Percentiles rank a stretch among this genome's conserved stretches.
Conservation (phyloP, 1,284 basidiomycete genomes). For the Tetrapyrgos nigripes region DNA sequence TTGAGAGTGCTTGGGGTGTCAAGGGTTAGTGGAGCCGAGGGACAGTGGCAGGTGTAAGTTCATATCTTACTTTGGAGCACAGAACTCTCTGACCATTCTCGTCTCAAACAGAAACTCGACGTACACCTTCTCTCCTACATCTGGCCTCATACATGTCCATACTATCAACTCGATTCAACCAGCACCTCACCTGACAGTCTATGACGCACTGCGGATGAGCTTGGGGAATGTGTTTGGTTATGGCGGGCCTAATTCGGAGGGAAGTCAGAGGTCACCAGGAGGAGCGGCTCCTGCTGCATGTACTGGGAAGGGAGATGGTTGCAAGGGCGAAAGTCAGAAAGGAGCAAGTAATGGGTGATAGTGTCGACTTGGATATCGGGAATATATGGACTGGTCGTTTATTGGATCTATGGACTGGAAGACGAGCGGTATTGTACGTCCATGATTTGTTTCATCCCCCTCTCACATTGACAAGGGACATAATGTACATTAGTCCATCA, state of each 20-base stretch:
- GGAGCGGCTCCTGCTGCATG: neutral
- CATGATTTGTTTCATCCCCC: too few species aligned
- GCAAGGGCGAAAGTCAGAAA: too few species aligned
- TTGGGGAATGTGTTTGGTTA: neutral
- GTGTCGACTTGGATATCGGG: too few species aligned
- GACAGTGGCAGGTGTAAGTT: conserved; percentile 30
- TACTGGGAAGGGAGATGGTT: neutral
- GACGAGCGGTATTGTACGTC: too few species aligned
- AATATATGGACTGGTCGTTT: too few species aligned
- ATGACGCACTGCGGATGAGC: conserved; percentile 54
- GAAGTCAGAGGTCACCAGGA: neutral
- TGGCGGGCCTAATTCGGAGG: neutral
- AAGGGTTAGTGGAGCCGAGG: conserved; percentile 12
- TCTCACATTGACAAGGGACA: too few species aligned
- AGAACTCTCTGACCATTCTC: neutral
- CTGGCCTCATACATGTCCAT: conserved; percentile 69
- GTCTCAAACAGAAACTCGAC: conserved; percentile 62
- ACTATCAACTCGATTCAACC: conserved; percentile 75
- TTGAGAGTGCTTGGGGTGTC: conserved; percentile 12
- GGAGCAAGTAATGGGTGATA: too few species aligned
- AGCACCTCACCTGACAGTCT: conserved; percentile 73
- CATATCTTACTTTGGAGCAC: neutral
- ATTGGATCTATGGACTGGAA: too few species aligned
- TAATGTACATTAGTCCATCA: too few species aligned
- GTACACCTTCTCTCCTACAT: conserved; percentile 72